A percentile compares a stretch with the other conserved stretches of the same genome.
These are phyloP conservation scores for Picochlorum sp. DNA, from an alignment of 139 green algal species.

Conservation along the genomic window DNA sequence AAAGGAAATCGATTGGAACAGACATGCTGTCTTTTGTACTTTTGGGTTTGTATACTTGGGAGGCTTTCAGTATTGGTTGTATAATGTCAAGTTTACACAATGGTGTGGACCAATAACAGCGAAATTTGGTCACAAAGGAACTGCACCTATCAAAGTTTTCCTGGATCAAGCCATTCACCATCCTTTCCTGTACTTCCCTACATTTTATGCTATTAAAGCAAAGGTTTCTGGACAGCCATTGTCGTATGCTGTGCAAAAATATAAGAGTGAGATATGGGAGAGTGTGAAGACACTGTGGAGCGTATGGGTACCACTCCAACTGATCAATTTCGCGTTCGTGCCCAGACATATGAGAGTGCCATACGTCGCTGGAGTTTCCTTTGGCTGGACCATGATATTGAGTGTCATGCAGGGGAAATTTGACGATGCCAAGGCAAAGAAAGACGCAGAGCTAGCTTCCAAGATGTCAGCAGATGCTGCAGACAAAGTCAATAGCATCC, in stretches of 20 bases:
- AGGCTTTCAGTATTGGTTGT: constrained; percentile 82
- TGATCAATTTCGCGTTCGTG: constrained; percentile 82
- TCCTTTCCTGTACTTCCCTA: constrained; percentile 78
- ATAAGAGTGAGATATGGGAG: constrained; percentile 69
- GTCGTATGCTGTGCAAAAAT: constrained; percentile 44
- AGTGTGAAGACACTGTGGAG: constrained; percentile 76
- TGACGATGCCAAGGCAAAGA: constrained; percentile 20
- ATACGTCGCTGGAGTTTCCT: constrained; percentile 47
- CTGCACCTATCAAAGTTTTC: constrained; percentile 68
- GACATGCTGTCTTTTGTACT: constrained; percentile 60
- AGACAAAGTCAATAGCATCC: background rate
- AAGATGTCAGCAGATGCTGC: background rate
- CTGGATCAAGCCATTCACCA: constrained; percentile 77
- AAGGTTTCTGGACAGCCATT: constrained; percentile 41
- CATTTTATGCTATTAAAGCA: constrained; percentile 77
- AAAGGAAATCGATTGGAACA: constrained; percentile 65
- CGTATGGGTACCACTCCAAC: constrained; percentile 70
- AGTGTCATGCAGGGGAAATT: constrained; percentile 45
- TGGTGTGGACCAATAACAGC: constrained; percentile 60
- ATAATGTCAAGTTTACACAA: constrained; percentile 69
- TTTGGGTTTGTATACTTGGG: constrained; percentile 82
- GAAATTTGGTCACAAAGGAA: constrained; percentile 53
- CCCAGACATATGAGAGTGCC: constrained; percentile 74
- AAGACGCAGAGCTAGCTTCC: background rate
- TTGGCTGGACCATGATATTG: constrained; percentile 47